These are phyloP conservation scores for Phytophthora nicotianae DNA, from an alignment of 352 stramenopile species.

Conservation along the genomic window DNA sequence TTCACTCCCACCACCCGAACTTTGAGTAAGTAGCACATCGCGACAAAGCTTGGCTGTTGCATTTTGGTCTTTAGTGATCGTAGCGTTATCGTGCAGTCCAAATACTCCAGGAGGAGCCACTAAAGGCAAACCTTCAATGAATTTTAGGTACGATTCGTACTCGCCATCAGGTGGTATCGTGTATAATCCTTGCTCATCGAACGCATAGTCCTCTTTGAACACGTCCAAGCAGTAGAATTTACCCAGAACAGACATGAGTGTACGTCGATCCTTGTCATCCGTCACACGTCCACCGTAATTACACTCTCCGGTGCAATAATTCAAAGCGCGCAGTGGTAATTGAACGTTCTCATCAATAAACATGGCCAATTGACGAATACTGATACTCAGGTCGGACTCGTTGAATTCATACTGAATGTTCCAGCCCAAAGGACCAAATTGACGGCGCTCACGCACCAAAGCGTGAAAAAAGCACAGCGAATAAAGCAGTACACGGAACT, in stretches of 20 bases:
- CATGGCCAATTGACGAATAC: conserved; percentile 91
- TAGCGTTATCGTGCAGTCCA: conserved; percentile 94
- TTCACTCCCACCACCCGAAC: conserved; percentile 66
- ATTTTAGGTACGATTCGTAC: conserved; percentile 81
- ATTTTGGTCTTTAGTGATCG: conserved; percentile 95
- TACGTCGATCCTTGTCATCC: conserved; percentile 85
- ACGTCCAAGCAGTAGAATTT: conserved; percentile 81
- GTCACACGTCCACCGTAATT: conserved; percentile 89
- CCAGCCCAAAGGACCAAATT: conserved; percentile 94
- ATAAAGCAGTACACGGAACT: conserved; percentile 92
- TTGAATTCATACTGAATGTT: conserved; percentile 98
- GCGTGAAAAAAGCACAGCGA: conserved; percentile 93
- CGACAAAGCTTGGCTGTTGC: conserved; percentile 94
- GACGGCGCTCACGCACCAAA: conserved; percentile 91
- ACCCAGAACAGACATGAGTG: conserved; percentile 68
- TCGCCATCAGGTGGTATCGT: conserved; percentile 73
- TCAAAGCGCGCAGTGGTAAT: conserved; percentile 74
- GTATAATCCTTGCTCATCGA: conserved; percentile 76
- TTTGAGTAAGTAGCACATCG: conserved; percentile 93
- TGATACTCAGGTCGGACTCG: conserved; percentile 93
- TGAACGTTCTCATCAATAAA: conserved; percentile 92
- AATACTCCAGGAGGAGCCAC: conserved; percentile 92
- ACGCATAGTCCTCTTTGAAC: conserved; percentile 63
- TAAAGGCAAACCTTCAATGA: conserved; percentile 88
- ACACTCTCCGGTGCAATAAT: conserved; percentile 86